phyloP scores from a whole-genome alignment of 306 rosid genomes.

The Cicer chorassanicum region DNA sequence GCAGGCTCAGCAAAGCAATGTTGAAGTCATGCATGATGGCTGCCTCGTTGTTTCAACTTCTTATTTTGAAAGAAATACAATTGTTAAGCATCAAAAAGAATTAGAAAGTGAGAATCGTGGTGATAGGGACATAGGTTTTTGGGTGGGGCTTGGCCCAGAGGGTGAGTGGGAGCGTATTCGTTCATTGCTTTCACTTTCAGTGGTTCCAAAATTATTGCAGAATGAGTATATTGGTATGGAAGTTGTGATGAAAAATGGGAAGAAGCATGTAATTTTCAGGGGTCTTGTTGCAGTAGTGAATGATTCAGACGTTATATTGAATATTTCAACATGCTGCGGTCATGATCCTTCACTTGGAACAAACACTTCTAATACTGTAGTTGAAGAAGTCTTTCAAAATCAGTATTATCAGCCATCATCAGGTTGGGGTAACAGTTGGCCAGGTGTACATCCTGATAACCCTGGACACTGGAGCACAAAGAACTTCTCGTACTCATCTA shows the following conservation, averaged over 20 bases:
- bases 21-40: constrained; percentile 59
- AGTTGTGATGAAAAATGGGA: constrained; percentile 88
- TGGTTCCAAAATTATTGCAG: constrained; percentile 72
- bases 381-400: constrained; percentile 76
- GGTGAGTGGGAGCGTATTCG: constrained; percentile 81
- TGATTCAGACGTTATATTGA: constrained; percentile 76
- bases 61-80: constrained; percentile 81
- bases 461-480: constrained; percentile 76
- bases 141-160: constrained; percentile 70
- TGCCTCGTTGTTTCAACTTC: constrained; percentile 71
- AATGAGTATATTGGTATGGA: constrained; percentile 82
- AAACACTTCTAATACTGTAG: constrained; percentile 44
- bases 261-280: constrained; percentile 86
- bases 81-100: constrained; percentile 71
- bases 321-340: constrained; percentile 59
- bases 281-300: constrained; percentile 85
- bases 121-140: constrained; percentile 83
- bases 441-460: constrained; percentile 49
- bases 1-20: constrained; percentile 61
- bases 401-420: constrained; percentile 65
- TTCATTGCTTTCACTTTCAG: constrained; percentile 85
- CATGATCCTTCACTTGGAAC: constrained; percentile 47
- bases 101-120: constrained; percentile 44
- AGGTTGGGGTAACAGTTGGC: constrained; percentile 75
- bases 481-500: constrained; percentile 66